Evolutionary conservation across 495 filamentous ascomycete species (phyloP), one percentile per base, ranked within the genome.

Genomic region (Wilcoxina mikolae): DNA sequence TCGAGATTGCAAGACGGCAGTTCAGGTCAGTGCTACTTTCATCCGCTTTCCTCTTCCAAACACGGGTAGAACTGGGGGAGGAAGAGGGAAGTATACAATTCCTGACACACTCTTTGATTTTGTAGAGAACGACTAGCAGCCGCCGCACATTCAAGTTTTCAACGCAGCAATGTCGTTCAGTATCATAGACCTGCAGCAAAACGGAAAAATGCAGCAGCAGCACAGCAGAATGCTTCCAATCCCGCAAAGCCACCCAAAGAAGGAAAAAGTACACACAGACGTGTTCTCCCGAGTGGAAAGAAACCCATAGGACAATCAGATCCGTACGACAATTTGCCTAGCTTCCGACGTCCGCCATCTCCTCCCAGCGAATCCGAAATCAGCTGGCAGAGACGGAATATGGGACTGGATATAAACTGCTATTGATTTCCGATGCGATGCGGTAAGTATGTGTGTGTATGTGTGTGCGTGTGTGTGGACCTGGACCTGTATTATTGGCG

Each of bases 361-460:
- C 62, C 62, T 44, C 62, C 62, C 48, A 65, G 62, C 33, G 62
- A 65, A 57, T 44, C 58, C 2, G 62, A 65, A 49, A 29, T 58
- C 35, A 52, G 62, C 44, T 52, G 58, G 55, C 54, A 60, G 35
- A 58, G 56, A 28, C 51, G 55, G 31, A 44, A 55, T 18, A 65
- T 64, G 62, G 62, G 61, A 15, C 38, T 65, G 52, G 55, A 58
- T 24, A 65, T 52, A 15, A 28, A 28, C 5, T 52, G 49, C n/a
- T 31, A 10, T 39, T 31, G 49, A 23, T 9, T 46, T 46, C 22
- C n/a, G n/a, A n/a, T n/a, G n/a, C n/a, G n/a, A n/a, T n/a, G n/a
- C n/a, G n/a, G n/a, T n/a, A n/a, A n/a, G n/a, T n/a, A n/a, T n/a
- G n/a, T n/a, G n/a, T n/a, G n/a, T n/a, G n/a, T n/a, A n/a, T n/a